Conservation (phyloP, 148 eudicot genomes). For the Silene latifolia region DNA sequence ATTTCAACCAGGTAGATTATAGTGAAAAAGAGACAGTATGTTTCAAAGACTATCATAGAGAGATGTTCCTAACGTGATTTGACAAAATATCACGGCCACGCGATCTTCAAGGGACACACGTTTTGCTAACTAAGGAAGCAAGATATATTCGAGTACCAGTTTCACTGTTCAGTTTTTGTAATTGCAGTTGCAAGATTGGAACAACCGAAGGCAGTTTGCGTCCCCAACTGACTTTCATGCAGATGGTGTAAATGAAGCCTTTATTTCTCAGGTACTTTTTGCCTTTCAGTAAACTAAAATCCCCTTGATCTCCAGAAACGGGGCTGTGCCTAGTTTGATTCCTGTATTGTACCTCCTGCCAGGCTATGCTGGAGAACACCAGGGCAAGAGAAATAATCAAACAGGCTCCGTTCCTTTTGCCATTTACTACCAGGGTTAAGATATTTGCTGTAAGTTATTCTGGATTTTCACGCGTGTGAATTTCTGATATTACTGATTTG, state of each 20-base stretch:
- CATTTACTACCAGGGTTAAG: slow-evolving; percentile 90
- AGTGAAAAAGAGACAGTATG: too few relatives aligned
- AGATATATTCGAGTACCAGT: neutral
- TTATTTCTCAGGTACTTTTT: slow-evolving; percentile 76
- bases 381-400: slow-evolving; percentile 78
- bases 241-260: slow-evolving; percentile 84
- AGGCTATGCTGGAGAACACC: slow-evolving; percentile 85
- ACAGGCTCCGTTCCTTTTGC: slow-evolving; percentile 90
- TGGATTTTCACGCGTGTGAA: neutral
- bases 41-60: slow-evolving; percentile 2
- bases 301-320: neutral
- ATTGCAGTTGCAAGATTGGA: slow-evolving; percentile 96
- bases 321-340: slow-evolving; percentile 4
- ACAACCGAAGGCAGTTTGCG: slow-evolving; percentile 85
- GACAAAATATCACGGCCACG: neutral
- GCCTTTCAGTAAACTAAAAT: neutral
- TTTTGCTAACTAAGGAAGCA: neutral
- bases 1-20: too few relatives aligned
- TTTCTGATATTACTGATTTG: neutral
- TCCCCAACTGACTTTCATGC: slow-evolving; percentile 86
- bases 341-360: slow-evolving; percentile 20
- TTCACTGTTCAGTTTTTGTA: slow-evolving; percentile 18
- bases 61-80: neutral
- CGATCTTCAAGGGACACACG: too few relatives aligned
- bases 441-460: slow-evolving; percentile 72